Evolutionary conservation across 306 rosid species (phyloP), one percentile per base, ranked within the genome.

Genomic region (Leucaena leucocephala): DNA sequence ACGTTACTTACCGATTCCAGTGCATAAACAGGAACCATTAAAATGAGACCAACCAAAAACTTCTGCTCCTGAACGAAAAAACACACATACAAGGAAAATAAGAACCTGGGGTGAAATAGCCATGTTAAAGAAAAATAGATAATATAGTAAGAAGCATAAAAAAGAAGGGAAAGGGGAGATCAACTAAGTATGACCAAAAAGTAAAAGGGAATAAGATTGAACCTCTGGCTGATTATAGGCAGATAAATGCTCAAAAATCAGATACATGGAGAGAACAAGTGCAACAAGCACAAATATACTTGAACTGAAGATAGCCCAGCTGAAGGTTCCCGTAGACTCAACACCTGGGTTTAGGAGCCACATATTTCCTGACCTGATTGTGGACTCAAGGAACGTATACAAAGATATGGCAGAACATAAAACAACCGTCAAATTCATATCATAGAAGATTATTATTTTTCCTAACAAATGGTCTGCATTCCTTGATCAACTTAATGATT

Each of bases 211-310:
- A 46, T 9, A 69, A 65, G 71, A 79, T 71, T 64, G 63, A 19
- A 96, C 99, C 99, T 96, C 99, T 2, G 99, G 99, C 76, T 93
- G 98, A 86, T 96, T 96, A 82, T 96, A 96, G 72, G 92, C 88
- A 80, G 96, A 90, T 84, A 96, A 87, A 81, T 96, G 99, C 91
- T 96, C 94, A 2, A 93, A 88, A 80, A 93, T 96, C 71, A 96
- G 91, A 88, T 86, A 91, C 86, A 82, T 90, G 76, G 99, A 96
- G 84, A 96, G 96, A 67, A 93, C 66, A 71, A 96, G 85, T 61
- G 99, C 93, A 82, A 89, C 88, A 21, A 90, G 74, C 35, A 96
- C 98, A 33, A 93, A 96, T 84, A 91, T 76, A 84, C 94, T 87
- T 36, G 99, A 90, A 83, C 96, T 96, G 87, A 84, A 74, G 80